Evolutionary conservation across 306 rosid species (phyloP).

Genomic region (Trifolium repens): DNA sequence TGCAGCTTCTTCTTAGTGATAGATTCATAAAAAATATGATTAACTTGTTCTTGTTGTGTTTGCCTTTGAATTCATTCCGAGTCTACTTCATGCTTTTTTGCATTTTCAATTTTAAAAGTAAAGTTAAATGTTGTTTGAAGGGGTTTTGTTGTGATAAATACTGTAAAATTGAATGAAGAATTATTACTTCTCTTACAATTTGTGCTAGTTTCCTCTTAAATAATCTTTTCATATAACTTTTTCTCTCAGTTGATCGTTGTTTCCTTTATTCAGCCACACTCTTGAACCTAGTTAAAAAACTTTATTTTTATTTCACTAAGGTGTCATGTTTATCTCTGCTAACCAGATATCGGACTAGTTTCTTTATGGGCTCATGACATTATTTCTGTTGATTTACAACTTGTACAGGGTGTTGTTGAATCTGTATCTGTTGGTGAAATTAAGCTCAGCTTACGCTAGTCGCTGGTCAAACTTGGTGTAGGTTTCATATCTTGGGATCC

Average conservation of each 20-base stretch:
- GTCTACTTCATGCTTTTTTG: too few relatives aligned
- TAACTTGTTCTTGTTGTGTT: too few relatives aligned
- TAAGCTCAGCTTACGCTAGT: slow-evolving; percentile 88
- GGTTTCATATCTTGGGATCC: slow-evolving; percentile 93
- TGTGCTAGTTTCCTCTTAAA: slow-evolving; percentile 35
- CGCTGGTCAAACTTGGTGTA: slow-evolving; percentile 84
- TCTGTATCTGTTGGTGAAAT: slow-evolving; percentile 94
- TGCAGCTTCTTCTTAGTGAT: too few relatives aligned
- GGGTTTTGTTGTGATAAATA: slow-evolving; percentile 28
- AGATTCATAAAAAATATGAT: too few relatives aligned
- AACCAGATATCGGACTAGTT: slow-evolving; percentile 39
- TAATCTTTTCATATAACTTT: slow-evolving; percentile 7
- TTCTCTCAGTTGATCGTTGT: slow-evolving; percentile 10
- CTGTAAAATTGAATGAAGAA: slow-evolving; percentile 37
- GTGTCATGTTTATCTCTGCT: slow-evolving; percentile 36
- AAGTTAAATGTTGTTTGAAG: too few relatives aligned
- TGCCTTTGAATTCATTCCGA: too few relatives aligned
- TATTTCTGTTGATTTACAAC: slow-evolving; percentile 44
- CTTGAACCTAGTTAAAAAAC: slow-evolving; percentile 29
- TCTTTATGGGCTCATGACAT: slow-evolving; percentile 36
- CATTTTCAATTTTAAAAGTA: too few relatives aligned
- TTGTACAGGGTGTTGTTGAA: slow-evolving; percentile 87
- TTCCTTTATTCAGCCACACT: slow-evolving; percentile 18
- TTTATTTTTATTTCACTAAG: slow-evolving; percentile 29
- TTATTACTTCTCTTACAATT: background rate